Conservation (phyloP, 805 yeast species). For the Citeromyces matritensis region DNA sequence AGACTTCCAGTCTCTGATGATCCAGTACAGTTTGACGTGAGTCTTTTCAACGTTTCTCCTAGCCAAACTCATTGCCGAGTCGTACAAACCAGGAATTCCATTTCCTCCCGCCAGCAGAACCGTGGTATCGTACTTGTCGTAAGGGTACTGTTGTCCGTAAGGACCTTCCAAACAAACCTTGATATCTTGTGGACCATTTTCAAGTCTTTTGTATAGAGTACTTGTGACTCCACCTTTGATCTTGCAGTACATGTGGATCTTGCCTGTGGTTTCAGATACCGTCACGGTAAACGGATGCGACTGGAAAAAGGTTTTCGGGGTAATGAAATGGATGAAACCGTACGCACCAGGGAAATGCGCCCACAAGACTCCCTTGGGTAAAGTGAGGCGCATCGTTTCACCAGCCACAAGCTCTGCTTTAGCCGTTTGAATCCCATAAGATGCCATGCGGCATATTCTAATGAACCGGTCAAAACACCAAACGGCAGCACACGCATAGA, state of each 20-base stretch:
- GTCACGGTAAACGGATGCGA: constrained; percentile 61
- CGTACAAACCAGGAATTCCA: constrained; percentile 47
- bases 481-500: constrained; percentile 22
- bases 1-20: constrained; percentile 34
- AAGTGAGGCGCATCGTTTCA: constrained; percentile 29
- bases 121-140: constrained; percentile 33
- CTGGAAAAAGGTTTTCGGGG: constrained; percentile 43
- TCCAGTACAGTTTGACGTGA: constrained; percentile 43
- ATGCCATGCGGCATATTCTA: constrained; percentile 20
- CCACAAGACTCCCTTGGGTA: constrained; percentile 33
- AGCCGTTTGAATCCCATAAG: constrained; percentile 23
- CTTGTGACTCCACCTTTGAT: constrained; percentile 45
- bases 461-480: constrained; percentile 37
- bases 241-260: constrained; percentile 27
- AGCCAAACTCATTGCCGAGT: constrained; percentile 18
- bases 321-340: constrained; percentile 41
- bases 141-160: constrained; percentile 39
- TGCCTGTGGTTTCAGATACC: constrained; percentile 16
- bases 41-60: constrained; percentile 9
- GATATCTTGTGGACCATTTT: constrained; percentile 13
- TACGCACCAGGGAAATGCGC: constrained; percentile 37
- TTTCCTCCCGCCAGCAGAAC: constrained; percentile 61
- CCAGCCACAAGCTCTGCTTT: constrained; percentile 21
- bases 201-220: constrained; percentile 16
- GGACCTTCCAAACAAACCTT: constrained; percentile 49